Evolutionary conservation across 139 green algal species (phyloP).

Genomic region (Coelastrella sp.): DNA sequence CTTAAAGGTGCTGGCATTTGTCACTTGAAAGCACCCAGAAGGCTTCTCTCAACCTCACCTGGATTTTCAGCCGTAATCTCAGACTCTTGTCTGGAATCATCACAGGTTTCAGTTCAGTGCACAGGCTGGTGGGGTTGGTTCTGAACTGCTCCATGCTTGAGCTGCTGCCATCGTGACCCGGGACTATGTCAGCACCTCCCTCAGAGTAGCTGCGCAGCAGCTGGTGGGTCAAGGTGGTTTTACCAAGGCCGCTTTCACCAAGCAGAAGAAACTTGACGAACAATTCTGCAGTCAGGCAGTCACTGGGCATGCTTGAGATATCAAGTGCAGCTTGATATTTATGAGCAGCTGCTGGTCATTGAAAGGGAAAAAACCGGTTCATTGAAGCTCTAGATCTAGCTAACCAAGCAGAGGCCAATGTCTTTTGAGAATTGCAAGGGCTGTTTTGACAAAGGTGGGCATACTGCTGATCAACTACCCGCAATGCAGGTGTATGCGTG

Average conservation of each 20-base stretch:
- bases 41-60: neutral
- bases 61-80: neutral
- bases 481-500: neutral
- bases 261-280: neutral
- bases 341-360: neutral
- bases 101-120: neutral
- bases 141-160: neutral
- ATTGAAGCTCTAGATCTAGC: neutral
- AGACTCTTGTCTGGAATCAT: neutral
- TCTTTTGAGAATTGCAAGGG: neutral
- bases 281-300: too few relatives aligned
- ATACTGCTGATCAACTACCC: neutral
- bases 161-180: neutral
- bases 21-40: neutral
- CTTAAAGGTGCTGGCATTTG: neutral
- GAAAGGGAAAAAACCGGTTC: neutral
- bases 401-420: neutral
- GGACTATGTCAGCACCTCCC: neutral
- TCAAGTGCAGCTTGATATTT: neutral
- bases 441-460: neutral
- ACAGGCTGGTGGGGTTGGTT: neutral
- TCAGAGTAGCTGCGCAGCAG: neutral
- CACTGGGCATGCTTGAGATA: too few relatives aligned
- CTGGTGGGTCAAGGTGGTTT: neutral
- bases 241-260: too few relatives aligned